Evolutionary conservation across 73 alveolate genomes (phyloP).

Genomic region (Paramecium sexaurelia): DNA sequence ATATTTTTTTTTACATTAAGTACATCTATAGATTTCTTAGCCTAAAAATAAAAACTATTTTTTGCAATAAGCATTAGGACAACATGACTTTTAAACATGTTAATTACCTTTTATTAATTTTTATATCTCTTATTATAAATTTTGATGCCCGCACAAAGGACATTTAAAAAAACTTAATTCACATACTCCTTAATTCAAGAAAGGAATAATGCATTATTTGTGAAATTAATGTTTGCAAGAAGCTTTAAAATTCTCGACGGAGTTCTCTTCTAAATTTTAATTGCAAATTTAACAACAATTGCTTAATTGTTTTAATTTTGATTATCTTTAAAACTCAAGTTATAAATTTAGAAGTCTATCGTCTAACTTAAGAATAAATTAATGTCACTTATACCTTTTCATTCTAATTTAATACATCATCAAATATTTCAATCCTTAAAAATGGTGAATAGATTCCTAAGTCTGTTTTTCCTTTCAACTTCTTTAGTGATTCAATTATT

Average conservation of each 20-base stretch:
- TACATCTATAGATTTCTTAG: not conserved
- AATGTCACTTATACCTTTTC: not conserved
- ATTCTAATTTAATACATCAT: not conserved
- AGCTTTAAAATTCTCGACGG: not conserved
- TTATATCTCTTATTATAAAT: not conserved
- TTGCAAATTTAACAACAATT: not conserved
- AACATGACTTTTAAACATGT: not conserved
- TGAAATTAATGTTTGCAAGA: not conserved
- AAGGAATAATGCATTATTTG: not conserved
- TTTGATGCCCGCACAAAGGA: not conserved
- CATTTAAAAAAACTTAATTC: not conserved
- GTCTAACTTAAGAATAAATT: not conserved
- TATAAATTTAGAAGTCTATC: not conserved
- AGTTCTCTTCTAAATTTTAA: not conserved
- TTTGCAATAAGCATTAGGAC: not conserved
- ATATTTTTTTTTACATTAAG: not conserved
- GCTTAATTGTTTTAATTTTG: not conserved
- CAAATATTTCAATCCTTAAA: not conserved
- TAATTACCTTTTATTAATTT: not conserved
- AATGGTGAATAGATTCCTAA: not conserved
- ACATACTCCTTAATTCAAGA: not conserved
- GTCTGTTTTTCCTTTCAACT: not conserved
- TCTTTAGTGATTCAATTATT: not conserved
- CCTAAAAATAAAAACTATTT: not conserved
- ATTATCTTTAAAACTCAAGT: not conserved